Evolutionary conservation across 805 yeast genomes (phyloP), one percentile per base, ranked within the genome.

Genomic region (Wickerhamiella sergipiensis): DNA sequence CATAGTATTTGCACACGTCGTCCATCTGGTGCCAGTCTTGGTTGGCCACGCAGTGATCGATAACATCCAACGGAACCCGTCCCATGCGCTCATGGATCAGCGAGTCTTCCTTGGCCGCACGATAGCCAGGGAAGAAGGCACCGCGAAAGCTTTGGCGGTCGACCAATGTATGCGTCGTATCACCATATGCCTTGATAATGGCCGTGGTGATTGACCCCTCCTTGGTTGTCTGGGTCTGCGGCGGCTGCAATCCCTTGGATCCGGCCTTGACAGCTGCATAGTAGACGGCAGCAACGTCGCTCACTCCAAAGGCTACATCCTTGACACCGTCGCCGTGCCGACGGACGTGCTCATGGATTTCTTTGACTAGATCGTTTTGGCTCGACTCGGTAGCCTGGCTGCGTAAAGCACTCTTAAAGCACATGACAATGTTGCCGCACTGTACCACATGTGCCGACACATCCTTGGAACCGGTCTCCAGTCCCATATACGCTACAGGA

Each of bases 21-120:
- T 71, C 72, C 83, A 85, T 77, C 57, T 75, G 69, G 59, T 80
- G 66, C 89, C 89, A 83, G 43, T 74, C 77, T 57, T 79, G 80
- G 65, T 84, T 85, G 56, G 83, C 89, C 18, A 86, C 95, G 60
- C 86, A 80, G 60, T 85, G 95, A 64, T 85, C 95, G 53, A 86
- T 75, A 15, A 10, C 7, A 7, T 29, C 47, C 26, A 45, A 19
- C 3, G 17, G 23, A 17, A 18, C 23, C 9, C 10, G 13, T 4
- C 47, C 47, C 23, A 45, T 13, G 5, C 26, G 18, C 47, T 61
- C 59, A n/a, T 43, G 12, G 24, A 45, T 29, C 15, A 13, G 6
- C 6, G 22, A n/a, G 8, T 19, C 24, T 5, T 50, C 33, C 2
- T 45, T 43, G 1, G 50, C 36, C 2, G 59, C 46, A 17, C 52